Base-by-base conservation (phyloP, 495 filamentous ascomycete genomes). In the Lasiosphaeria hispida region DNA sequence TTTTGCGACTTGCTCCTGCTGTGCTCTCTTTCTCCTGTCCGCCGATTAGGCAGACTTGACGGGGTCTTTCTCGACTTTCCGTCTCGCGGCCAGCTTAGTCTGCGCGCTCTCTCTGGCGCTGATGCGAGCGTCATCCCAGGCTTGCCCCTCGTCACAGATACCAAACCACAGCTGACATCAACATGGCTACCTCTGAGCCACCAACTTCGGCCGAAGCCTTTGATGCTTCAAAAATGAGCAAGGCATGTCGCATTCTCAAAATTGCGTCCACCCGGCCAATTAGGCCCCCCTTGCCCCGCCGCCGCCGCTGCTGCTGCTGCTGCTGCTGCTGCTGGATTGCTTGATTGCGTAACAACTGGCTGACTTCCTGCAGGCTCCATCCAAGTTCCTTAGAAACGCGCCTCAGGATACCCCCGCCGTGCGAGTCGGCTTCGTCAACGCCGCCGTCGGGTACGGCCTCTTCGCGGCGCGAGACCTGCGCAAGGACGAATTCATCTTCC, bases 401-500 rank as follows among this genome's bases (percentile, higher is more conserved):
- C 66, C 66, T n/a, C 39, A 50, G 13, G 23, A 63, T 43, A 23
- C 18, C 0, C 57, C 61, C 5, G 65, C 65, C 18, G 59, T 72
- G 0, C 39, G 49, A 7, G 34, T 72, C 19, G 58, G 56, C 36
- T 34, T 68, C 19, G 56, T 68, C 45, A 60, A 47, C 56, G 11
- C 54, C 4, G 23, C 30, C 43, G 40, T 70, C 7, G 68, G 70
- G 40, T 64, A 65, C 53, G 66, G 68, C 40, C 59, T 72, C 41
- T 69, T 66, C 50, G 68, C 70, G 4, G 63, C 64, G 10, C 62
- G 66, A 10, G 40, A 64, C 43, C 40, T 70, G 14, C 15, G 14
- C 5, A 41, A 56, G 23, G 62, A 57, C 18, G 68, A 72, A 19
- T 62, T 62, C 48, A 64, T 70, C 44, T 67, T 69, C 51, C 52